Evolutionary conservation across 1,139 yeast species (phyloP).

Genomic region (Saccharomyces pastorianus): DNA sequence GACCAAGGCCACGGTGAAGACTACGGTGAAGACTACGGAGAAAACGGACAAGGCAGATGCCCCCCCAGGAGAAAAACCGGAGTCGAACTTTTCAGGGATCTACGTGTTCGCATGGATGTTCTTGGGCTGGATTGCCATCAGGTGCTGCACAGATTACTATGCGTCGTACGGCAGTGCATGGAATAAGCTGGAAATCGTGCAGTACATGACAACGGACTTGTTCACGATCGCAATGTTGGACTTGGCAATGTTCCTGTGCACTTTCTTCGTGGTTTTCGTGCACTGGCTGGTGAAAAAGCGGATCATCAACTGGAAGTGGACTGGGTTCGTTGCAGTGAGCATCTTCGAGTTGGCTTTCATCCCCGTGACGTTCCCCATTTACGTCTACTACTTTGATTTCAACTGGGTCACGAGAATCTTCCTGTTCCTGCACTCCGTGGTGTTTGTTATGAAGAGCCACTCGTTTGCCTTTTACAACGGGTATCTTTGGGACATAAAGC

Average conservation of each 20-base stretch:
- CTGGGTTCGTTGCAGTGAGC: constrained; percentile 55
- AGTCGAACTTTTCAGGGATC: constrained; percentile 10
- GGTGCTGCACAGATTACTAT: constrained; percentile 9
- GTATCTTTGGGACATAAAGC: constrained; percentile 58
- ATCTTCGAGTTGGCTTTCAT: constrained; percentile 46
- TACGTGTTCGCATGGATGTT: constrained; percentile 13
- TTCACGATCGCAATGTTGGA: constrained; percentile 59
- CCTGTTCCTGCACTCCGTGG: constrained; percentile 69
- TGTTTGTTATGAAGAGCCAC: constrained; percentile 84
- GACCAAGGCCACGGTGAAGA: not conserved
- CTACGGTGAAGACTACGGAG: not conserved
- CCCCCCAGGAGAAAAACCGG: constrained; percentile 1
- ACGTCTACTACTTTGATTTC: constrained; percentile 41
- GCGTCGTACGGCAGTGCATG: constrained; percentile 4
- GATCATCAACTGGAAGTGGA: constrained; percentile 44
- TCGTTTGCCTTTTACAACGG: constrained; percentile 86
- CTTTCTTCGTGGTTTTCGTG: constrained; percentile 47
- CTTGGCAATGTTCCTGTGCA: constrained; percentile 53
- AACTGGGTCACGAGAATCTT: constrained; percentile 88
- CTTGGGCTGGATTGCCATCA: constrained; percentile 7
- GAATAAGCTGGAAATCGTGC: constrained; percentile 32
- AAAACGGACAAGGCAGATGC: not conserved
- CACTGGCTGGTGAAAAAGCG: constrained; percentile 44
- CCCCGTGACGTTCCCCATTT: constrained; percentile 39
- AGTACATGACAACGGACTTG: constrained; percentile 44